Percentiles rank a stretch among this genome's conserved stretches.
Conservation (phyloP, 495 filamentous ascomycete genomes). For the Penicillium fimorum region DNA sequence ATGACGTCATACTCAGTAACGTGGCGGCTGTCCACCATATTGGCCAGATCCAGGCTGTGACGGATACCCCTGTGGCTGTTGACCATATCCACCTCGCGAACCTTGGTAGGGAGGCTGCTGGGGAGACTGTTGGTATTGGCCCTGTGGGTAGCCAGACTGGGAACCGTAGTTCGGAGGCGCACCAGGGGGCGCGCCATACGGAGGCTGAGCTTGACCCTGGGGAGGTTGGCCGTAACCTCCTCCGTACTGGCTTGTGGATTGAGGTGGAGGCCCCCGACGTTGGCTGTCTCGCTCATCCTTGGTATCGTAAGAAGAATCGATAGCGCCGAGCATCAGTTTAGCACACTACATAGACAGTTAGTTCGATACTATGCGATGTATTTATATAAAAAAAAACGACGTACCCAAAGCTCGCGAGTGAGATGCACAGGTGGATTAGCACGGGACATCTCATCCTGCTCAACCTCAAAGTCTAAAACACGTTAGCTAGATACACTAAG, state of each 20-base stretch:
- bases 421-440: conserved; percentile 55
- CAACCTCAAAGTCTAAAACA: conserved; percentile 60
- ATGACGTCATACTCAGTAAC: conserved; percentile 30
- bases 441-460: conserved; percentile 62
- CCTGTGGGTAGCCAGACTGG: conserved; percentile 19
- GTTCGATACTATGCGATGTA: background rate
- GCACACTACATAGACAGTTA: conserved; percentile 44
- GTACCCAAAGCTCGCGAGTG: conserved; percentile 65
- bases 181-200: conserved; percentile 6
- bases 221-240: conserved; percentile 16
- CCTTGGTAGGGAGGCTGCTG: conserved; percentile 20
- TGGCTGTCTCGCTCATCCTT: conserved; percentile 57
- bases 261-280: conserved; percentile 20
- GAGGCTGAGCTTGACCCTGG: conserved; percentile 15
- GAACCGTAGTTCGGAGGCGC: conserved; percentile 12
- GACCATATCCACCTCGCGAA: conserved; percentile 23
- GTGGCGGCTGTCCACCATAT: conserved; percentile 26
- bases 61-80: conserved; percentile 23
- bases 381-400: conserved; percentile 8
- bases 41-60: conserved; percentile 17
- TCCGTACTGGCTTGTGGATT: conserved; percentile 2
- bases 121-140: conserved; percentile 4
- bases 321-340: conserved; percentile 69
- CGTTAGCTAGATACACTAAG: conserved; percentile 19
- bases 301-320: conserved; percentile 63